Evolutionary conservation across 495 filamentous ascomycete species (phyloP).

Genomic region (Entonaema liquescens): DNA sequence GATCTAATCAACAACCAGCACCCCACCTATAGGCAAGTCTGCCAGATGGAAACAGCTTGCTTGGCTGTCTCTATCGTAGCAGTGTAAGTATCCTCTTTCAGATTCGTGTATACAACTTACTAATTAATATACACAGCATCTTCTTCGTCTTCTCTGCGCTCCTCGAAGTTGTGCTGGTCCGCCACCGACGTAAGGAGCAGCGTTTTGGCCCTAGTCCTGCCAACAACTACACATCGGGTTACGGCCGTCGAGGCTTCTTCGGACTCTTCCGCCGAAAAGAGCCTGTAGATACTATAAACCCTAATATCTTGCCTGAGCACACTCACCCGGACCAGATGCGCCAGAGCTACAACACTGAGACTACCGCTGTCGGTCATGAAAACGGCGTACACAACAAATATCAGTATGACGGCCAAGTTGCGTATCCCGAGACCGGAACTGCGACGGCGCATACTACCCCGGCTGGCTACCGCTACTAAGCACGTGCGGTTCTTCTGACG

Average conservation of each 20-base stretch:
- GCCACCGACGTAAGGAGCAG: slow-evolving; percentile 79
- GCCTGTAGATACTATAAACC: slow-evolving; percentile 26
- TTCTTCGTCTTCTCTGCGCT: slow-evolving; percentile 73
- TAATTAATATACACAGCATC: slow-evolving; percentile 56
- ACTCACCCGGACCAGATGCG: slow-evolving; percentile 51
- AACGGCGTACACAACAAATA: slow-evolving; percentile 41
- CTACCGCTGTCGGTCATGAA: slow-evolving; percentile 46
- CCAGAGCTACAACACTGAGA: slow-evolving; percentile 53
- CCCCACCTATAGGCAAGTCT: slow-evolving; percentile 65
- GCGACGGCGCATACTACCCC: slow-evolving; percentile 31
- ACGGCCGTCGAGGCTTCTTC: slow-evolving; percentile 50
- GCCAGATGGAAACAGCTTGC: slow-evolving; percentile 73
- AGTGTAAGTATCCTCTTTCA: slow-evolving; percentile 64
- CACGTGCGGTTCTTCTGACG: neutral
- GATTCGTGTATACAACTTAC: slow-evolving; percentile 12
- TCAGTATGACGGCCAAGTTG: slow-evolving; percentile 41
- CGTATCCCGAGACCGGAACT: slow-evolving; percentile 40
- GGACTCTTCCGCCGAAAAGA: slow-evolving; percentile 45
- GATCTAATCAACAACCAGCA: slow-evolving; percentile 51
- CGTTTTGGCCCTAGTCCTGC: slow-evolving; percentile 78
- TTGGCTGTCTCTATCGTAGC: slow-evolving; percentile 82
- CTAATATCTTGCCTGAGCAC: slow-evolving; percentile 52
- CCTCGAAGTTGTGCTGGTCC: slow-evolving; percentile 69
- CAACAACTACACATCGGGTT: slow-evolving; percentile 81
- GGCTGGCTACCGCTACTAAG: slow-evolving; percentile 36